A percentile compares a stretch with the other conserved stretches of the same genome.
phyloP scores from a whole-genome alignment of 2,329 filamentous ascomycete genomes.

The Sporothrix phasma region DNA sequence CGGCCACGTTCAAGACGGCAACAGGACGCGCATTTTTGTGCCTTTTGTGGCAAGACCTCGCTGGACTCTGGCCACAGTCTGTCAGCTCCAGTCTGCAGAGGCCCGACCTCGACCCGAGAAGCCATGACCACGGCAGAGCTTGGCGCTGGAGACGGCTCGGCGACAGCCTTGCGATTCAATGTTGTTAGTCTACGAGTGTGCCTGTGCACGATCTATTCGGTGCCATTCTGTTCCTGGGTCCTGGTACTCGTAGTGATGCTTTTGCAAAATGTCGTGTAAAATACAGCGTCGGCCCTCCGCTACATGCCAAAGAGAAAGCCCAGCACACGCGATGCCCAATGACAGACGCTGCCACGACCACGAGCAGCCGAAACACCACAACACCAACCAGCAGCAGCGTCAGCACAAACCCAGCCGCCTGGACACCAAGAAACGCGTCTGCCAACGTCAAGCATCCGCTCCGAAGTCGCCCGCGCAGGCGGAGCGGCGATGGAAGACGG shows the following conservation, averaged over 20 bases:
- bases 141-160: background rate
- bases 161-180: background rate
- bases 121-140: background rate
- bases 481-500: constrained; percentile 32
- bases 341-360: background rate
- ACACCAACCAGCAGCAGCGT: constrained; percentile 16
- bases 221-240: background rate
- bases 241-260: background rate
- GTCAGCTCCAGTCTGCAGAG: constrained; percentile 1
- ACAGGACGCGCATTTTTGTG: background rate
- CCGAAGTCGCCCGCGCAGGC: constrained; percentile 25
- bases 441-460: constrained; percentile 21
- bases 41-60: too few species aligned
- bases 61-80: too few species aligned
- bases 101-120: background rate
- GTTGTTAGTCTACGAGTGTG: too few species aligned
- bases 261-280: too few species aligned
- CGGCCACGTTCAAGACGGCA: background rate
- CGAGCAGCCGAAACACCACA: constrained; percentile 21
- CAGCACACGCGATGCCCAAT: background rate
- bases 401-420: constrained; percentile 25
- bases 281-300: background rate
- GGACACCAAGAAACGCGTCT: constrained; percentile 22
- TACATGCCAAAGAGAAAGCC: background rate
- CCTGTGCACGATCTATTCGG: background rate